Percentiles rank a stretch among this genome's conserved stretches.
Conservation (phyloP, 257 asterid species). For the Nicotiana tabacum region DNA sequence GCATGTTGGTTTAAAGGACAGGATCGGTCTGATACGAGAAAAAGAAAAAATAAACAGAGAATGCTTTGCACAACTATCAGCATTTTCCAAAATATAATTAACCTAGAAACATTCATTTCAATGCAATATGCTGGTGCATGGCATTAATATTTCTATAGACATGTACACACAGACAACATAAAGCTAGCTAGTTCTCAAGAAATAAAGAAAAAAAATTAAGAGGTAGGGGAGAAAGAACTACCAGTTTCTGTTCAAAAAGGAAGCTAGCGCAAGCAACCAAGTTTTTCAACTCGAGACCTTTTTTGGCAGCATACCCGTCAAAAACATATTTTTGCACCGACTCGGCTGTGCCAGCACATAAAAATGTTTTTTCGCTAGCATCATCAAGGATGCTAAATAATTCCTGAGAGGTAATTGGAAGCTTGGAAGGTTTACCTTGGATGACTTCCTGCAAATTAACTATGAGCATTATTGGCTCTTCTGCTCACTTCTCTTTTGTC, state of each 20-base stretch:
- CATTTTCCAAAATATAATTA: not conserved
- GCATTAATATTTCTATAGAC: not conserved
- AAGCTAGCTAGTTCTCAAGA: constrained; percentile 2
- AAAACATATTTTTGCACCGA: constrained; percentile 64
- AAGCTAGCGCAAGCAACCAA: constrained; percentile 76
- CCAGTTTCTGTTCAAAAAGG: constrained; percentile 85
- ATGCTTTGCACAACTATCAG: not conserved
- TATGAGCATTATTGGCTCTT: not conserved
- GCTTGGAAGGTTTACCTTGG: constrained; percentile 57
- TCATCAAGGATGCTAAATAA: constrained; percentile 81
- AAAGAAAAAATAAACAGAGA: not conserved
- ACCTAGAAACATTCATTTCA: not conserved
- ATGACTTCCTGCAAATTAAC: constrained; percentile 64
- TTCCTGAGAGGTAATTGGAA: constrained; percentile 65
- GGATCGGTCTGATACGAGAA: not conserved
- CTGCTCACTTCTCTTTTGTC: not conserved
- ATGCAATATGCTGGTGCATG: not conserved
- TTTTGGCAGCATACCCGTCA: constrained; percentile 60
- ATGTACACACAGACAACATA: not conserved
- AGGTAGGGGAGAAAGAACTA: constrained; percentile 25
- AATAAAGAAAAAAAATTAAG: not conserved
- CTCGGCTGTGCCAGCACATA: constrained; percentile 90
- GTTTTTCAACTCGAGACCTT: constrained; percentile 71
- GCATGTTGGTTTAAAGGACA: not conserved
- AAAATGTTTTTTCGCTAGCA: constrained; percentile 91